Percentiles rank a stretch among this genome's conserved stretches.
Conservation (phyloP, 2,329 filamentous ascomycete genomes). For the Exophiala sideris region DNA sequence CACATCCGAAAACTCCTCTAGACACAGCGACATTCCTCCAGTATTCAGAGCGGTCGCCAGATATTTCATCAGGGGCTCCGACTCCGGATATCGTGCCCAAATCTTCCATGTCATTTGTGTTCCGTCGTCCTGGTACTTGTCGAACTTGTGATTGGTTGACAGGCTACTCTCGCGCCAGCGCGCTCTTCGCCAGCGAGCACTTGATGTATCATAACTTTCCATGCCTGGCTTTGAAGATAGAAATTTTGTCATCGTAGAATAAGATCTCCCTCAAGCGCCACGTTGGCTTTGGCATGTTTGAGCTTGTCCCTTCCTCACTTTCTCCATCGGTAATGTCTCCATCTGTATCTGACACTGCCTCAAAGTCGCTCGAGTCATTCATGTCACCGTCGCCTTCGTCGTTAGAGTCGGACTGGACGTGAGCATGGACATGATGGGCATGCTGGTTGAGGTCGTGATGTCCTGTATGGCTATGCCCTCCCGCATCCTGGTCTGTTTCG, state of each 20-base stretch:
- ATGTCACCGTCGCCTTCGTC: slow-evolving; percentile 36
- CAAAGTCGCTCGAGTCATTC: slow-evolving; percentile 31
- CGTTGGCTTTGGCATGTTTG: slow-evolving; percentile 30
- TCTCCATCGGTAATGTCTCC: slow-evolving; percentile 47
- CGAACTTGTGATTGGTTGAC: no score
- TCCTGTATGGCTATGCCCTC: slow-evolving; percentile 3
- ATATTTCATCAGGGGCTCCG: no score
- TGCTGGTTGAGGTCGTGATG: slow-evolving; percentile 6
- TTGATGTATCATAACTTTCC: slow-evolving; percentile 40
- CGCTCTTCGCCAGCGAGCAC: no score
- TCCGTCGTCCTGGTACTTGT: no score
- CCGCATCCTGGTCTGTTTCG: slow-evolving; percentile 22
- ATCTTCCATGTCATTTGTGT: no score
- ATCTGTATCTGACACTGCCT: slow-evolving; percentile 35
- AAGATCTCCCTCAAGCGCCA: slow-evolving; percentile 72
- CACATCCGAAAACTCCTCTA: no score
- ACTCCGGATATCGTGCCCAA: no score
- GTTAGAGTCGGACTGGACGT: slow-evolving; percentile 31
- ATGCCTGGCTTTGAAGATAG: slow-evolving; percentile 74
- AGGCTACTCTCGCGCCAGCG: no score
- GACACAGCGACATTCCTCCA: no score
- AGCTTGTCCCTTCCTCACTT: slow-evolving; percentile 50
- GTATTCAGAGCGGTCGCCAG: no score
- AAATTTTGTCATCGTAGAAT: slow-evolving; percentile 80
- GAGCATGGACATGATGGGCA: slow-evolving; percentile 33